A percentile compares a stretch with the other conserved stretches of the same genome.
Evolutionary conservation across 2,329 filamentous ascomycete genomes (phyloP).

Genomic region (Fusarium brachygibbosum): DNA sequence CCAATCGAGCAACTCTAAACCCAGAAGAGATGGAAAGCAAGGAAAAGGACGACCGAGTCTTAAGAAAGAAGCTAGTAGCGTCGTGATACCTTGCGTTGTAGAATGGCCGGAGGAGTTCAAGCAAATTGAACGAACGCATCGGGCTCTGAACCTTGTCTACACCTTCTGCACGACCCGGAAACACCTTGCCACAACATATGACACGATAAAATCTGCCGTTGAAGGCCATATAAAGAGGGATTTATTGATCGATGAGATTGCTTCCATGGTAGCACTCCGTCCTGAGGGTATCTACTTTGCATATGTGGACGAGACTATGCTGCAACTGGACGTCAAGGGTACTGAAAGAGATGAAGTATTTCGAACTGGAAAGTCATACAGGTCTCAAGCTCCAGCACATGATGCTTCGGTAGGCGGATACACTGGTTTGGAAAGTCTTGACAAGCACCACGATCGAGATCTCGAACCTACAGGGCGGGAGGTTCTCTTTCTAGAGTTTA

Average conservation of each 20-base stretch:
- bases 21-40: slow-evolving; percentile 15
- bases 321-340: slow-evolving; percentile 83
- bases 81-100: slow-evolving; percentile 52
- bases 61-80: slow-evolving; percentile 40
- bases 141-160: slow-evolving; percentile 90
- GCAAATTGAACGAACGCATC: slow-evolving; percentile 79
- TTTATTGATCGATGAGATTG: slow-evolving; percentile 82
- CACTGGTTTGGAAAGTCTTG: slow-evolving; percentile 63
- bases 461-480: slow-evolving; percentile 63
- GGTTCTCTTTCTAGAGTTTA: slow-evolving; percentile 90
- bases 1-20: slow-evolving; percentile 15
- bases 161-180: slow-evolving; percentile 96
- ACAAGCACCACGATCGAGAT: slow-evolving; percentile 39
- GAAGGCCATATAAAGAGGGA: slow-evolving; percentile 82
- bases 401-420: slow-evolving; percentile 70
- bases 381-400: slow-evolving; percentile 63
- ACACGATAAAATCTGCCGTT: slow-evolving; percentile 86
- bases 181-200: slow-evolving; percentile 90
- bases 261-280: slow-evolving; percentile 81
- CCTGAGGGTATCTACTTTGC: slow-evolving; percentile 84
- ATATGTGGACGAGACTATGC: slow-evolving; percentile 86
- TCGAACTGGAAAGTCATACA: slow-evolving; percentile 62
- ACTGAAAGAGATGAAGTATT: slow-evolving; percentile 75
- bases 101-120: slow-evolving; percentile 83
- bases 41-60: slow-evolving; percentile 23